Base-by-base conservation (phyloP, 1,139 yeast species). In the Groenewaldozyma auringiensis region DNA sequence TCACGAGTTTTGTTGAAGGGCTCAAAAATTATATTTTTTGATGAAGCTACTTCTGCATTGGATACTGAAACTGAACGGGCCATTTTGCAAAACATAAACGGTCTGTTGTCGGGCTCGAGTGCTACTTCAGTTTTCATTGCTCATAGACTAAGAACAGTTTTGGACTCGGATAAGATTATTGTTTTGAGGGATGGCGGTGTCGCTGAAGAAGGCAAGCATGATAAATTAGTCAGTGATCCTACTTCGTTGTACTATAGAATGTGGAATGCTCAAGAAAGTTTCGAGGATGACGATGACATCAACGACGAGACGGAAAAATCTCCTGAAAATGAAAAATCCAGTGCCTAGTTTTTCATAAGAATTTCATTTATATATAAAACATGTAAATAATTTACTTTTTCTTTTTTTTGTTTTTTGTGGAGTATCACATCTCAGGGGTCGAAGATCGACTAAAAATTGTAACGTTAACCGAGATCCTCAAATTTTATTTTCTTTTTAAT, bases 31-130 rank as follows among this genome's bases (percentile, higher is more conserved):
- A 84, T 94, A 50, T 92, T 94, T 63, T 88, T 92, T 54, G 98
- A 94, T 61, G 98, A 92, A 62, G 97, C 97, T 4, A 92, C 99
- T 0, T 83, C 95, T 43, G 98, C 98, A 0, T 72, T 92, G 43
- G 99, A 92, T 63, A 92, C 98, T 3, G 95, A 88, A 60, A 92
- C 99, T 0, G 99, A 92, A 60, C 95, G 86, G 63, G 74, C 84
- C 2, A 70, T 94, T 45, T 67, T 92, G 55, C 75, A 73, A 48
- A 88, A 95, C 1, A 81, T 89, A 42, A 74, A 81, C 53, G 59
- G 68, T 2, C 75, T 84, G 25, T 81, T 86, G 62, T 70, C 64
- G 49, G 79, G 76, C 39, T 67, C 72, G 29, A 62, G 70, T 8
- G 77, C 74, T 45, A 94, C 98, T 1, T 85, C 88, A 55, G 79